A percentile compares a stretch with the other conserved stretches of the same genome.
Conservation (phyloP, 2,329 filamentous ascomycete species). For the Neonectria faginata region DNA sequence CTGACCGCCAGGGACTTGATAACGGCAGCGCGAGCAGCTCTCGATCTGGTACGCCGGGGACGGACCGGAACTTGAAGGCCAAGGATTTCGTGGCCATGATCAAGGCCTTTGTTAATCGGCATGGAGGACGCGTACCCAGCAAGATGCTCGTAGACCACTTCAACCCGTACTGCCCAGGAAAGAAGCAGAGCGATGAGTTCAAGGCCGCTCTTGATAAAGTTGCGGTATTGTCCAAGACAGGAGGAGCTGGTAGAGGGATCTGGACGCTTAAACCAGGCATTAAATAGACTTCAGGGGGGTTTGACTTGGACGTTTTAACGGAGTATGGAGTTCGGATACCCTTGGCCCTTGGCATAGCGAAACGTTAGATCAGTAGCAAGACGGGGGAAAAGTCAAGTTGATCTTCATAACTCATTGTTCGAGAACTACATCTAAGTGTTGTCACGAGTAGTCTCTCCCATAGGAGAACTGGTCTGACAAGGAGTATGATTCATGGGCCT, state of each 20-base stretch:
- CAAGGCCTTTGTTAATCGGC: slow-evolving; percentile 79
- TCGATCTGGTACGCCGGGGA: slow-evolving; percentile 58
- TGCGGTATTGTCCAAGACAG: slow-evolving; percentile 74
- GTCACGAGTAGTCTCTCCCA: slow-evolving; percentile 35
- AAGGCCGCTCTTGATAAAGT: slow-evolving; percentile 82
- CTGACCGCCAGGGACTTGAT: slow-evolving; percentile 66
- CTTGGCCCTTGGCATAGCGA: not conserved
- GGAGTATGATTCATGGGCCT: slow-evolving; percentile 56
- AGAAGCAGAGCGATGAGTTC: slow-evolving; percentile 81
- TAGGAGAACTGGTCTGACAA: slow-evolving; percentile 43
- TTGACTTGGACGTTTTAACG: slow-evolving; percentile 6
- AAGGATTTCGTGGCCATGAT: slow-evolving; percentile 79
- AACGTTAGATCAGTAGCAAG: slow-evolving; percentile 1
- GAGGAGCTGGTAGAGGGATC: slow-evolving; percentile 64
- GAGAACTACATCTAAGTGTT: slow-evolving; percentile 26
- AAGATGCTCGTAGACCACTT: slow-evolving; percentile 93
- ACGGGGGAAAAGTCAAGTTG: not conserved
- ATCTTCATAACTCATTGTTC: slow-evolving; percentile 31
- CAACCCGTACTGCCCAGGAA: slow-evolving; percentile 75
- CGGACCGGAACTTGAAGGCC: slow-evolving; percentile 57
- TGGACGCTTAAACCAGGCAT: slow-evolving; percentile 61
- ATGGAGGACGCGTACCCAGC: slow-evolving; percentile 82
- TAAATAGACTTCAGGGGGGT: slow-evolving; percentile 35
- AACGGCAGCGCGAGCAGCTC: slow-evolving; percentile 58
- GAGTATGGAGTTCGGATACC: slow-evolving; percentile 34